Conservation (phyloP, 129 eudicot species). For the Arctium lappa region DNA sequence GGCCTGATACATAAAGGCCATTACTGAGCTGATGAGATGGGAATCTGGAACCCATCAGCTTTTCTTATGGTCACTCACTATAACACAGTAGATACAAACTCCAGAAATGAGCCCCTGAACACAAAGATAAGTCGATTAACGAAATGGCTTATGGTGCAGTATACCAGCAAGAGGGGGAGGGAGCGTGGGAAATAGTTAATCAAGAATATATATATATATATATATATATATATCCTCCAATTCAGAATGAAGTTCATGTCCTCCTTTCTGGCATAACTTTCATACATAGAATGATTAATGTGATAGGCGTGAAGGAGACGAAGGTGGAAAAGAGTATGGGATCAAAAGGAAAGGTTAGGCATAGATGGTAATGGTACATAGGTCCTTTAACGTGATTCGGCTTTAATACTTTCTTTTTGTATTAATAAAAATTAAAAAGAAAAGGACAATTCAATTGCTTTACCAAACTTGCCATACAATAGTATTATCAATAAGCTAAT, state of each 20-base stretch:
- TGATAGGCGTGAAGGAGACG: not conserved
- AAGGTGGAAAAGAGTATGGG: not conserved
- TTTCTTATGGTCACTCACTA: not conserved
- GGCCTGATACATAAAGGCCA: slow-evolving; percentile 84
- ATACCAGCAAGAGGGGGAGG: not conserved
- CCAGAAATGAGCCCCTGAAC: slow-evolving; percentile 9
- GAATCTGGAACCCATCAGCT: slow-evolving; percentile 72
- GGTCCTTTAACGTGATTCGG: not conserved
- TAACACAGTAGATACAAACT: not conserved
- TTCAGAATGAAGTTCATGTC: not conserved
- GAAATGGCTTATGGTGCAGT: not conserved
- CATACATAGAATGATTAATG: not conserved
- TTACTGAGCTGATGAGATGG: slow-evolving; percentile 81
- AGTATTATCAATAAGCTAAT: not conserved
- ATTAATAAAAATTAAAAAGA: too few species aligned
- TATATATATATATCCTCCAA: not conserved
- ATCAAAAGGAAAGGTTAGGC: not conserved
- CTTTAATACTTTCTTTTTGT: not conserved
- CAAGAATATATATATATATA: too few species aligned
- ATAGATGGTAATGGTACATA: not conserved
- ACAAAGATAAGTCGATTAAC: not conserved
- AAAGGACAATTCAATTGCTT: not conserved
- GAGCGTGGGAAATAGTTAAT: too few species aligned
- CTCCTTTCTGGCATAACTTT: not conserved
- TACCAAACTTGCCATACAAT: not conserved